Base-by-base conservation (phyloP, 345 rosid genomes). In the Erodium maritimum region DNA sequence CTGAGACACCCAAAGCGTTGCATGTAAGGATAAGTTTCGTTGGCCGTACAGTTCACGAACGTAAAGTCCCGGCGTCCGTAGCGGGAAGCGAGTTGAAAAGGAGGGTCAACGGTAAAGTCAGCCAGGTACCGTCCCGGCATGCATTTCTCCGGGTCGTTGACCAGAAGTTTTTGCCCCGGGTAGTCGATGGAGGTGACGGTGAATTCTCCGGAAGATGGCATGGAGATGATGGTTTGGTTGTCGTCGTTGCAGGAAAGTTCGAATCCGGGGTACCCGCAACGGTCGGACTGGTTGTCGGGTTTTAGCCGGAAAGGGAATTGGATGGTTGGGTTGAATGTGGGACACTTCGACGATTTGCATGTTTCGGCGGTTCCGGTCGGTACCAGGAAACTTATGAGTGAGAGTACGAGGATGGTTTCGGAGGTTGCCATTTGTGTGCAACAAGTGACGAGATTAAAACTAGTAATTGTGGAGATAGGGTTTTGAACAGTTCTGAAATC, bases 111-210 rank as follows among this genome's bases (percentile, higher is more conserved):
- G 4, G 80, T 66, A 19, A 21, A 21, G 51, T 77, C 77, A 17
- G 64, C 10, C 14, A 67, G 57, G 58, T 77, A 70, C 6, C 79
- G 71, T 2, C 46, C 14, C 0, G 78, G 66, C 21, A 82, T 67
- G 58, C 85, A 85, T 17, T 12, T 22, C 21, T 65, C 58, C 0
- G 78, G 81, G 69, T 82, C 86, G 59, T 17, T 45, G 66, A 85
- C 24, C 50, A 4, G 1, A 20, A 78, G 16, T 0, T 51, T 13
- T 60, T 76, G 83, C 0, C n/a, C 9, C 1, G 1, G 0, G 77
- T 85, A 85, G 60, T 73, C 50, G 66, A 85, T 78, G 34, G 12
- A 2, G 8, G 7, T 19, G 65, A 82, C 84, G 5, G 22, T 17
- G 72, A 77, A 82, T 45, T 67, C 48, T 5, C 79, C 87, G 8